phyloP scores from a whole-genome alignment of 257 asterid genomes.

The Parsonsia alboflavescens region DNA sequence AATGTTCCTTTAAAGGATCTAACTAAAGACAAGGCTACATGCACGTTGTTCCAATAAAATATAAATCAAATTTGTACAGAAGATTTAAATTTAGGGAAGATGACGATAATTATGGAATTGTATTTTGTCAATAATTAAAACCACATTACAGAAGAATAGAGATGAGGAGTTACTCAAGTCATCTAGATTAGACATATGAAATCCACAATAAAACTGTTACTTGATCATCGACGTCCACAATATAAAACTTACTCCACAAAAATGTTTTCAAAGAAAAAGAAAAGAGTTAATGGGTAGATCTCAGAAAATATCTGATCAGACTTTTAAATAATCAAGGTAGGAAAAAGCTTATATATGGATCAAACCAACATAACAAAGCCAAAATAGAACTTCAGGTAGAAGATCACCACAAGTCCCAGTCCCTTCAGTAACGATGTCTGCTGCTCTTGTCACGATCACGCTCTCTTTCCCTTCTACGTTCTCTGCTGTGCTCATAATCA shows the following conservation, averaged over 20 bases:
- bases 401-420: not conserved
- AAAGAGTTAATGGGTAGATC: not conserved
- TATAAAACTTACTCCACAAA: not conserved
- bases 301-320: not conserved
- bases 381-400: not conserved
- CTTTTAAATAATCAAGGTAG: not conserved
- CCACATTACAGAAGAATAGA: too few species aligned
- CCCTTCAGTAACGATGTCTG: conserved; percentile 42
- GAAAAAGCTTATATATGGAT: not conserved
- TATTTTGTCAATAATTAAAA: too few species aligned
- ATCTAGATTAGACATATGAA: too few species aligned
- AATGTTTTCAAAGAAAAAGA: not conserved
- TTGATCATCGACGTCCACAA: not conserved
- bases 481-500: conserved; percentile 63
- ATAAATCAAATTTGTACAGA: too few species aligned
- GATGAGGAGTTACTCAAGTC: too few species aligned
- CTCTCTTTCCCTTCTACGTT: conserved; percentile 61
- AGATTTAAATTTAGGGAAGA: too few species aligned
- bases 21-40: too few species aligned
- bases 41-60: too few species aligned
- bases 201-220: too few species aligned
- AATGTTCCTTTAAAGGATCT: too few species aligned
- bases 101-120: too few species aligned
- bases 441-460: conserved; percentile 53
- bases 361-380: not conserved